phyloP scores from a whole-genome alignment of 768 basidiomycete species.

The Collybiopsis confluens region DNA sequence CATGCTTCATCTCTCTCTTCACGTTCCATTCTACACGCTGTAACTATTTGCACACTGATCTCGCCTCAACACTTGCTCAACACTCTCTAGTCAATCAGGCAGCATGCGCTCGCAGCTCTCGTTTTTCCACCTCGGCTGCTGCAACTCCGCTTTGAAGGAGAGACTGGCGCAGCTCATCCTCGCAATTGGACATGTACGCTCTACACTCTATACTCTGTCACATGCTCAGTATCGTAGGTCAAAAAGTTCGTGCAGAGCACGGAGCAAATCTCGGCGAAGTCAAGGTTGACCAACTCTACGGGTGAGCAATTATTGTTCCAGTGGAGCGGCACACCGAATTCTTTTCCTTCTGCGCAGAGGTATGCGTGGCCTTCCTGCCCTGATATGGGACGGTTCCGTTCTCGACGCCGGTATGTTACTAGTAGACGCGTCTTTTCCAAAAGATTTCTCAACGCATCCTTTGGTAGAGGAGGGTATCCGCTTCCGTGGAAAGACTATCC shows the following conservation, averaged over 20 bases:
- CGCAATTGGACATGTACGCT: conserved; percentile 65
- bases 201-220: conserved; percentile 9
- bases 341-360: conserved; percentile 45
- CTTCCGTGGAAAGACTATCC: conserved; percentile 95
- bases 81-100: conserved; percentile 42
- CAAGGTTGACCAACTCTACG: conserved; percentile 86
- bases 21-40: conserved; percentile 33
- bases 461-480: conserved; percentile 88
- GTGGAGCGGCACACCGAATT: not conserved
- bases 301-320: conserved; percentile 38
- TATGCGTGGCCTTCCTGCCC: conserved; percentile 85
- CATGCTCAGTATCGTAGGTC: conserved; percentile 42
- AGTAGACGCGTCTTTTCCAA: not conserved
- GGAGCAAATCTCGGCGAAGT: conserved; percentile 96
- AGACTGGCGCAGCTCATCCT: conserved; percentile 93
- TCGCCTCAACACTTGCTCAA: conserved; percentile 5
- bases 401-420: conserved; percentile 79
- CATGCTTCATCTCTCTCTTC: conserved; percentile 18
- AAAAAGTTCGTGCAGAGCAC: conserved; percentile 79
- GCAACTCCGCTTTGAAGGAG: conserved; percentile 83
- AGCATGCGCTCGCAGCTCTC: conserved; percentile 39
- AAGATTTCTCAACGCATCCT: conserved; percentile 7
- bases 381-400: conserved; percentile 98
- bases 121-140: conserved; percentile 57
- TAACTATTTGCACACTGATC: conserved; percentile 19